These are phyloP conservation scores for Lactuca saligna DNA, from an alignment of 129 eudicot genomes.

Conservation along the genomic window DNA sequence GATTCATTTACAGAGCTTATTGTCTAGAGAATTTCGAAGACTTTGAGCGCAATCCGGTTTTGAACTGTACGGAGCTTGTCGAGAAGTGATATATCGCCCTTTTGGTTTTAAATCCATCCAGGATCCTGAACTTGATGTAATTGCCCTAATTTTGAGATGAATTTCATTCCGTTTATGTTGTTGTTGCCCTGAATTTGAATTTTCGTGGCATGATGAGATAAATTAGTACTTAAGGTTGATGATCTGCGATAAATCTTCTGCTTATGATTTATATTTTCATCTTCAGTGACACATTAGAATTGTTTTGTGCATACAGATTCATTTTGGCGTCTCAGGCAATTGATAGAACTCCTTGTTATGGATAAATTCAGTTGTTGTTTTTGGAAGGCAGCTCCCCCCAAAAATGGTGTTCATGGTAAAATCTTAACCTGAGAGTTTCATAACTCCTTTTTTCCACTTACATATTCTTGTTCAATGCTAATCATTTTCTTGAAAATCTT, in stretches of 20 bases:
- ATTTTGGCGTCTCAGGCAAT: slow-evolving; percentile 24
- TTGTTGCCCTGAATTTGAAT: background rate
- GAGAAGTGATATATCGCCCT: background rate
- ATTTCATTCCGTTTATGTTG: background rate
- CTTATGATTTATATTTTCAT: background rate
- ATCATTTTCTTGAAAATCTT: background rate
- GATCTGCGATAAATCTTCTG: background rate
- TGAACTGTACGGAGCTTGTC: background rate
- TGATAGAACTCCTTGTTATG: slow-evolving; percentile 29
- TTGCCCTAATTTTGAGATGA: background rate
- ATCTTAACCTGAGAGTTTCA: background rate
- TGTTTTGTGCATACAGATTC: slow-evolving; percentile 7
- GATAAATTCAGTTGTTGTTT: slow-evolving; percentile 52
- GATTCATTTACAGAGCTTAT: background rate
- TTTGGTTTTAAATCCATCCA: background rate
- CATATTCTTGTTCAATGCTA: slow-evolving; percentile 5
- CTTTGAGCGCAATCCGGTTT: background rate
- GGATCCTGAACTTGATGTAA: slow-evolving; percentile 1
- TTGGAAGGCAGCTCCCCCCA: slow-evolving; percentile 30
- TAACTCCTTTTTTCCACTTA: background rate
- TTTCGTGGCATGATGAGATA: background rate
- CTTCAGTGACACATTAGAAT: slow-evolving; percentile 7
- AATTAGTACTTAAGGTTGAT: slow-evolving; percentile 4
- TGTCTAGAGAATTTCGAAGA: background rate
- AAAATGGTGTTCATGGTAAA: slow-evolving; percentile 47